A percentile compares a stretch with the other conserved stretches of the same genome.
These are phyloP conservation scores for Podospora bellae-mahoneyi DNA, from an alignment of 495 filamentous ascomycete genomes.

Conservation along the genomic window DNA sequence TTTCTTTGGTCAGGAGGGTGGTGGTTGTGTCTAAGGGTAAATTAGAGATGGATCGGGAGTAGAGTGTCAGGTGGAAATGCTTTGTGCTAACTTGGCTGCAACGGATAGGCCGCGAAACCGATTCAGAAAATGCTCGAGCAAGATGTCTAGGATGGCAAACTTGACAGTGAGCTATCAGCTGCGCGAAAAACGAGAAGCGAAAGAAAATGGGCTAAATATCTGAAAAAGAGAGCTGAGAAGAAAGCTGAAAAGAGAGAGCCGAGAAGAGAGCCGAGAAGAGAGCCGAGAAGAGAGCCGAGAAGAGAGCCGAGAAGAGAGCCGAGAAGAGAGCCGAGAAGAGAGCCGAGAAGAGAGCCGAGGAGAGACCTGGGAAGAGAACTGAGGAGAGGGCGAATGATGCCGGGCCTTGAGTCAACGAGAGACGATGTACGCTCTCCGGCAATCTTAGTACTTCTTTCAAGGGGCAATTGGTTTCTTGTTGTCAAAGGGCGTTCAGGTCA, in stretches of 20 bases:
- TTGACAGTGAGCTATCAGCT: not conserved
- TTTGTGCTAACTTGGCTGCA: slow-evolving; percentile 22
- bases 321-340: too few relatives aligned
- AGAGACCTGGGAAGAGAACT: too few relatives aligned
- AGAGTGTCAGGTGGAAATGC: not conserved
- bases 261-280: too few relatives aligned
- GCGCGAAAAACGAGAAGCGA: too few relatives aligned
- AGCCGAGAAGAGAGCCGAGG: too few relatives aligned
- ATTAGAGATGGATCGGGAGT: not conserved
- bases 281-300: too few relatives aligned
- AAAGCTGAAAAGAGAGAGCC: too few relatives aligned
- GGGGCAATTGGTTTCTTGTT: not conserved
- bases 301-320: too few relatives aligned
- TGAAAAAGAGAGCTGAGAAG: too few relatives aligned
- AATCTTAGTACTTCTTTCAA: not conserved
- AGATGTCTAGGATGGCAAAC: slow-evolving; percentile 42
- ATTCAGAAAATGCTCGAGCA: slow-evolving; percentile 82
- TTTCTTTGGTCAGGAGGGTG: not conserved
- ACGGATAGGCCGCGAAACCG: slow-evolving; percentile 69
- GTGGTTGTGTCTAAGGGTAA: not conserved
- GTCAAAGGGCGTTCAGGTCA: not conserved
- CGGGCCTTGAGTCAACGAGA: not conserved
- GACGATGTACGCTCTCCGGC: not conserved
- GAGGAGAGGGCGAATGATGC: too few relatives aligned
- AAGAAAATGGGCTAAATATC: too few relatives aligned